Base-by-base conservation (phyloP, 1,284 basidiomycete species). In the Moniliophthora roreri region DNA sequence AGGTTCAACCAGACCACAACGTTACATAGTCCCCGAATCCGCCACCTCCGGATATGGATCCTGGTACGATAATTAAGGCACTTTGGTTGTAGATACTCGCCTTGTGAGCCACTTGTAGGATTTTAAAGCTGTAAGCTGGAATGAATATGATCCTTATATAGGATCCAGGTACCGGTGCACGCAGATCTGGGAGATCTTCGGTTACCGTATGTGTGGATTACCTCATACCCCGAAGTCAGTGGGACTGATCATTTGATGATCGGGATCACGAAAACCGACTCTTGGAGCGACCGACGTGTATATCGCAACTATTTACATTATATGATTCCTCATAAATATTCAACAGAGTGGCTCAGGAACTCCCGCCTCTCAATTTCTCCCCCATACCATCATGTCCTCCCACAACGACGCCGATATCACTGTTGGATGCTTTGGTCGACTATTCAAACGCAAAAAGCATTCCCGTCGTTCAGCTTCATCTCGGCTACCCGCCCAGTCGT, bases 391-490 rank as follows among this genome's bases (percentile, higher is more conserved):
- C 49, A 50, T 52, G 18, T 24, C 45, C 20, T 32, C 48, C 35
- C 11, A 5, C 44, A 28, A 20, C 18, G 34, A 57, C 20, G 20
- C 18, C 16, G 26, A 11, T 13, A 44, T 8, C 23, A 18, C 44
- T 28, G 15, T 32, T 15, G 57, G 57, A 8, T 58, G 57, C 44
- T 56, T 58, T 32, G 18, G 36, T 45, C 45, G 45, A 7, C 23
- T 58, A 39, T 54, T 58, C 54, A 58, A 48, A 36, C 51, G 50
- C 28, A 39, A 38, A 18, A 51, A 47, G 32, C 16, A 15, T 16
- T 24, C 20, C 26, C 11, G 34, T 18, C 38, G 16, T 36, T 35
- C 18, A 21, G 10, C 16, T 28, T 39, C 38, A 10, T 10, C 23
- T 24, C 9, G 9, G 26, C 13, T 21, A 6, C 34, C 50, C 2